Percentiles rank a stretch among this genome's conserved stretches.
These are phyloP conservation scores for Hirschfeldia incana DNA, from an alignment of 345 rosid species.

Conservation along the genomic window DNA sequence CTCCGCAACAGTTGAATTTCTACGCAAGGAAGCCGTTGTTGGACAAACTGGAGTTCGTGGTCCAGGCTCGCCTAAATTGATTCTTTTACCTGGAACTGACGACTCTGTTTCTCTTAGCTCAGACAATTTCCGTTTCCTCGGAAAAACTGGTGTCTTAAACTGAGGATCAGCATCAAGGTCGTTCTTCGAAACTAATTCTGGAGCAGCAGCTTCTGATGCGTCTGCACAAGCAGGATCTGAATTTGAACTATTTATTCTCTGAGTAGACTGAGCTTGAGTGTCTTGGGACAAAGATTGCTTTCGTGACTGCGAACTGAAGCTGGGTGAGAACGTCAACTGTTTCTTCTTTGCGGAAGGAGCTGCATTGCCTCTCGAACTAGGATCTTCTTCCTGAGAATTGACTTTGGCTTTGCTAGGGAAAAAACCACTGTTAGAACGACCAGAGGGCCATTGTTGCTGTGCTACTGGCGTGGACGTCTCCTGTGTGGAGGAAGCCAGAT, in stretches of 20 bases:
- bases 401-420: conserved; percentile 52
- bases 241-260: conserved; percentile 46
- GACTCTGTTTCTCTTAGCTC: conserved; percentile 66
- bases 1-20: conserved; percentile 46
- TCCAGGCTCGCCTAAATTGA: conserved; percentile 67
- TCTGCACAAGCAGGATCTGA: conserved; percentile 39
- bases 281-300: conserved; percentile 53
- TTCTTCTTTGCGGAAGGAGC: conserved; percentile 69
- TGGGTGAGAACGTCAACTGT: conserved; percentile 70
- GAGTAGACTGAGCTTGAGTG: conserved; percentile 44
- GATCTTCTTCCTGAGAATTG: conserved; percentile 48
- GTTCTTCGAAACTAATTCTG: conserved; percentile 45
- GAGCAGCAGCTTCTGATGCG: conserved; percentile 43
- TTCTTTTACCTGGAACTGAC: conserved; percentile 64
- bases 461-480: conserved; percentile 49
- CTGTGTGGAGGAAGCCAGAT: conserved; percentile 63
- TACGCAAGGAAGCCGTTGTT: conserved; percentile 58
- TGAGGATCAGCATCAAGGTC: conserved; percentile 54
- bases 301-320: conserved; percentile 57
- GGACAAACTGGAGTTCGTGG: conserved; percentile 59
- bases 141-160: conserved; percentile 71
- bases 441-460: conserved; percentile 85
- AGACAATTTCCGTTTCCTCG: conserved; percentile 71
- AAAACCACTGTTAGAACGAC: conserved; percentile 69
- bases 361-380: conserved; percentile 47